Percentiles rank a stretch among this genome's conserved stretches.
phyloP scores from a whole-genome alignment of 176 grass and related monocot genomes.

The Zea luxurians region DNA sequence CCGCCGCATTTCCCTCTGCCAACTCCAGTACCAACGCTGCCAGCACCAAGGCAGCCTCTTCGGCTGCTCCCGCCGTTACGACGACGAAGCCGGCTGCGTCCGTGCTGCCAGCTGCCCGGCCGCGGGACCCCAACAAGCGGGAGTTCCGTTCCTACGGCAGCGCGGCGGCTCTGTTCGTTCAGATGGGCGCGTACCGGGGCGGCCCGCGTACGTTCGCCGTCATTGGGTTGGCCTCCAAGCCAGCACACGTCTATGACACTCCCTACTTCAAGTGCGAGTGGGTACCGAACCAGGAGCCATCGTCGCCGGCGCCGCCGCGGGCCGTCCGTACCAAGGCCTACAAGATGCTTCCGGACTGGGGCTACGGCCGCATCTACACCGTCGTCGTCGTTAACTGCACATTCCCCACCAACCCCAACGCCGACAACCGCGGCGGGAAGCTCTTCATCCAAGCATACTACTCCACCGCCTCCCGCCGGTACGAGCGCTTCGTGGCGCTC shows the following conservation, averaged over 20 bases:
- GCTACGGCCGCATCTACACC: constrained; percentile 84
- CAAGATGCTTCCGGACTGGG: constrained; percentile 92
- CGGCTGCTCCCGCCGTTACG: neutral
- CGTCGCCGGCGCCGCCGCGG: constrained; percentile 31
- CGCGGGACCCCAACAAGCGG: constrained; percentile 51
- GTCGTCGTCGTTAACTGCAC: constrained; percentile 83
- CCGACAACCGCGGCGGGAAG: constrained; percentile 53
- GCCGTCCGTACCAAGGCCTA: constrained; percentile 48
- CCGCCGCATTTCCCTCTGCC: neutral
- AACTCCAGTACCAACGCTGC: constrained; percentile 5
- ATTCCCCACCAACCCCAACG: constrained; percentile 57
- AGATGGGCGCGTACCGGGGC: constrained; percentile 91
- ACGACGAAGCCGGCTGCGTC: neutral
- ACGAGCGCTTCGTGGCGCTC: constrained; percentile 68
- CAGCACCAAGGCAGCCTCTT: neutral
- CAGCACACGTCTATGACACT: constrained; percentile 68
- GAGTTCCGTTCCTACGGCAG: constrained; percentile 65
- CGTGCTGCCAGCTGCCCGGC: neutral
- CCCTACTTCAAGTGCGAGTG: constrained; percentile 91
- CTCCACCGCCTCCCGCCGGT: constrained; percentile 59
- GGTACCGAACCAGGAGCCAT: constrained; percentile 39
- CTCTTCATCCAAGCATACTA: constrained; percentile 69
- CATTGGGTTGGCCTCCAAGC: constrained; percentile 82
- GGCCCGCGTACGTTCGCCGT: constrained; percentile 67
- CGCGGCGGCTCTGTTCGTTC: constrained; percentile 83